These are phyloP conservation scores for Leishmania tarentolae DNA, from an alignment of 208 protist genomes.

Conservation along the genomic window DNA sequence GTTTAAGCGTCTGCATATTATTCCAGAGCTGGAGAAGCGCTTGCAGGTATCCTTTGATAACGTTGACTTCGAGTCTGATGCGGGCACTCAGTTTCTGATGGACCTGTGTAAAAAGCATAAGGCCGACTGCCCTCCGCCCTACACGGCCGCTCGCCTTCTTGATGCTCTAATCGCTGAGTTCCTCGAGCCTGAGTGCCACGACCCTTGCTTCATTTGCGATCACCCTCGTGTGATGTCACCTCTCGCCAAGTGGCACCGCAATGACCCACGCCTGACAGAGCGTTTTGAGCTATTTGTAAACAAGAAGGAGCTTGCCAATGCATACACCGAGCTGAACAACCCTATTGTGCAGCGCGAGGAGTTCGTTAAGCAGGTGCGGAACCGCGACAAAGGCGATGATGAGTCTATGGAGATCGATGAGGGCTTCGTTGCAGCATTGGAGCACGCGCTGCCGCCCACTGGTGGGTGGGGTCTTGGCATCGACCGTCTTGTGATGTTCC, in stretches of 20 bases:
- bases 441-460: slow-evolving; percentile 99
- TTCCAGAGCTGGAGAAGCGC: slow-evolving; percentile 95
- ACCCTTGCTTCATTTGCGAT: slow-evolving; percentile 99
- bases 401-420: slow-evolving; percentile 99
- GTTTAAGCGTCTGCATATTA: slow-evolving; percentile 97
- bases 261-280: slow-evolving; percentile 95
- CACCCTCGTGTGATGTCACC: slow-evolving; percentile 99
- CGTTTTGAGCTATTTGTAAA: slow-evolving; percentile 99
- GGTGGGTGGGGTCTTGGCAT: slow-evolving; percentile 99
- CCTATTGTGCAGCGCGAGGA: slow-evolving; percentile 98
- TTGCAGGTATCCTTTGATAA: slow-evolving; percentile 85
- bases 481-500: slow-evolving; percentile 99
- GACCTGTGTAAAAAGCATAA: slow-evolving; percentile 92
- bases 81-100: slow-evolving; percentile 85
- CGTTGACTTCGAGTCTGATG: slow-evolving; percentile 77
- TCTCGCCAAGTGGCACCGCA: slow-evolving; percentile 99
- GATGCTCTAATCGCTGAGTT: slow-evolving; percentile 98
- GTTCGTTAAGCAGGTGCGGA: slow-evolving; percentile 97
- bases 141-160: slow-evolving; percentile 96
- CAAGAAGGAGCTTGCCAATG: slow-evolving; percentile 98
- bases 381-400: slow-evolving; percentile 96
- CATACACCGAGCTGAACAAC: slow-evolving; percentile 99
- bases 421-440: slow-evolving; percentile 96
- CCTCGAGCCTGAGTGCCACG: slow-evolving; percentile 96
- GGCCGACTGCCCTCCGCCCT: slow-evolving; percentile 93